Evolutionary conservation across 176 grass and related monocot species (phyloP).

Genomic region (Canna indica): DNA sequence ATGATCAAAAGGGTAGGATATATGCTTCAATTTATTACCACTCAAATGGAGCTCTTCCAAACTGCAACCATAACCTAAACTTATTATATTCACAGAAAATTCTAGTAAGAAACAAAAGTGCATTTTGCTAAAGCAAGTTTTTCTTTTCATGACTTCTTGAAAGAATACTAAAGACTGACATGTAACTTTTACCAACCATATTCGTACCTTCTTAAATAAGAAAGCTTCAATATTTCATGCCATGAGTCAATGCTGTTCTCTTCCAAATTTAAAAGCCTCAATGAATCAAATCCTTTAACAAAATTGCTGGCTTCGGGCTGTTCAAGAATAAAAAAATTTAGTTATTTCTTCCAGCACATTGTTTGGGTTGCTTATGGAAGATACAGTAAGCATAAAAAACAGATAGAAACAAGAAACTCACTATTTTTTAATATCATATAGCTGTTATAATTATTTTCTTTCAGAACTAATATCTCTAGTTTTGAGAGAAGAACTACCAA

Average conservation of each 20-base stretch:
- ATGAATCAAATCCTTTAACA: conserved; percentile 51
- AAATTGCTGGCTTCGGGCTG: conserved; percentile 34
- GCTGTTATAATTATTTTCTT: neutral
- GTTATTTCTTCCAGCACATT: conserved; percentile 7
- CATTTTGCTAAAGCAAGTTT: conserved; percentile 20
- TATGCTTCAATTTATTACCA: conserved; percentile 71
- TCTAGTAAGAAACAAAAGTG: conserved; percentile 13
- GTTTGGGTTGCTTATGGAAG: neutral
- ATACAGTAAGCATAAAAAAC: neutral
- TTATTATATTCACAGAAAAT: conserved; percentile 6
- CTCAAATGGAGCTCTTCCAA: conserved; percentile 92
- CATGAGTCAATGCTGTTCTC: conserved; percentile 70
- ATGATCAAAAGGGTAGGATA: conserved; percentile 61
- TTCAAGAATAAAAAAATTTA: conserved; percentile 15
- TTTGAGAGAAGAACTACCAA: neutral
- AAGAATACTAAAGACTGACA: neutral
- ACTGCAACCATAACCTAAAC: conserved; percentile 27
- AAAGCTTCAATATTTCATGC: conserved; percentile 85
- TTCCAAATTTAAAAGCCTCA: conserved; percentile 86
- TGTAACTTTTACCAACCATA: neutral
- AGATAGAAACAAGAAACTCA: neutral
- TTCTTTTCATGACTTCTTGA: conserved; percentile 4
- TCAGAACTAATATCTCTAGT: neutral
- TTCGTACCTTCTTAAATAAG: conserved; percentile 66
- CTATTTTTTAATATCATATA: neutral